Conservation (phyloP, 306 rosid species). For the Prunus dulcis region DNA sequence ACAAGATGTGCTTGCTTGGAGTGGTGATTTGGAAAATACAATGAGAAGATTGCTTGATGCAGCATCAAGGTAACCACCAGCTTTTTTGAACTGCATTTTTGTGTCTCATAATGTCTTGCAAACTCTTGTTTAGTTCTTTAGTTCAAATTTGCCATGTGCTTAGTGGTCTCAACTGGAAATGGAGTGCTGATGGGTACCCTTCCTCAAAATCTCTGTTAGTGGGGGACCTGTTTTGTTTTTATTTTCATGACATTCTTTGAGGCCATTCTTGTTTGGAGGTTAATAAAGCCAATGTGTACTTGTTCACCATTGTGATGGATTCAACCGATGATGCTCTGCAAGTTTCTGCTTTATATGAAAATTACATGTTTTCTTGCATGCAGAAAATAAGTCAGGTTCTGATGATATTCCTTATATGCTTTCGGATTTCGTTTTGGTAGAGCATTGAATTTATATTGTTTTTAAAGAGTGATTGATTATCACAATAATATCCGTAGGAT, state of each 20-base stretch:
- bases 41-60: conserved; percentile 80
- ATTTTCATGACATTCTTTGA: background rate
- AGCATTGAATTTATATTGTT: background rate
- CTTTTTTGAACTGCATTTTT: background rate
- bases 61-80: conserved; percentile 65
- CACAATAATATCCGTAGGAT: background rate
- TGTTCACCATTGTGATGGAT: background rate
- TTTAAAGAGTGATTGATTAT: background rate
- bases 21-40: conserved; percentile 65
- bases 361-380: background rate
- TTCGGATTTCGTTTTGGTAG: background rate
- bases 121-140: background rate
- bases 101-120: background rate
- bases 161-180: background rate
- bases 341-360: too few species aligned
- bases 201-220: background rate
- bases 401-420: background rate
- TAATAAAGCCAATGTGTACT: background rate
- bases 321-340: background rate
- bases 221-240: background rate
- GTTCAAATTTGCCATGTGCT: background rate
- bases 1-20: conserved; percentile 75
- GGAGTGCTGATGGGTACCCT: background rate
- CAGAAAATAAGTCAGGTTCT: background rate
- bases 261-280: background rate